Evolutionary conservation across 2,329 filamentous ascomycete genomes (phyloP).

Genomic region (Diaporthe aspalathi): DNA sequence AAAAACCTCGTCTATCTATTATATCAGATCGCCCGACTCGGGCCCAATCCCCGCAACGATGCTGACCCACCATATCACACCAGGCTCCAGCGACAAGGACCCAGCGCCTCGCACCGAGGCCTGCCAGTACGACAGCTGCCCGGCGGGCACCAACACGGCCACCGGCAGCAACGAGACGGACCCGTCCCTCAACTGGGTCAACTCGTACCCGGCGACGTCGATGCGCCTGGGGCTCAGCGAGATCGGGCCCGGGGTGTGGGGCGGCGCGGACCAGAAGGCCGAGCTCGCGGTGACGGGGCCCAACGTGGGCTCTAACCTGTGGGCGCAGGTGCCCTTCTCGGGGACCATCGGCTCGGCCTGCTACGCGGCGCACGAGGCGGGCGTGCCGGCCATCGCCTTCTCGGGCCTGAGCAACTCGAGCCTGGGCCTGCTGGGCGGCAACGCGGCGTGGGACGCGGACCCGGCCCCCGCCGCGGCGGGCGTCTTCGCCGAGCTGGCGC

Average conservation of each 20-base stretch:
- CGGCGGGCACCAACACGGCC: conserved; percentile 61
- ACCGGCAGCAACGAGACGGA: conserved; percentile 67
- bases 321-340: conserved; percentile 66
- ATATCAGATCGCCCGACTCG: too few relatives aligned
- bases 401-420: conserved; percentile 17
- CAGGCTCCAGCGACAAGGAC: conserved; percentile 62
- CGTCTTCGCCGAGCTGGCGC: conserved; percentile 73
- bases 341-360: conserved; percentile 74
- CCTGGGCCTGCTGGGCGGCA: conserved; percentile 63
- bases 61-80: conserved; percentile 46
- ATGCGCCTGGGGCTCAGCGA: conserved; percentile 72
- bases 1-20: too few relatives aligned
- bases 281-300: conserved; percentile 74
- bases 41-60: background rate
- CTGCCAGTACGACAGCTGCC: conserved; percentile 73
- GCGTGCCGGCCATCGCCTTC: conserved; percentile 76
- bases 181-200: conserved; percentile 76
- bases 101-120: conserved; percentile 60
- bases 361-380: conserved; percentile 64
- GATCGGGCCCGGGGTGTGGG: conserved; percentile 65
- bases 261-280: conserved; percentile 56
- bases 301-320: conserved; percentile 71
- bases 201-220: conserved; percentile 74
- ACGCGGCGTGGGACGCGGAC: conserved; percentile 56
- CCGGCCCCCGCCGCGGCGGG: conserved; percentile 64